Evolutionary conservation across 257 asterid genomes (phyloP), one percentile per base, ranked within the genome.

Genomic region (Handroanthus guayacan): DNA sequence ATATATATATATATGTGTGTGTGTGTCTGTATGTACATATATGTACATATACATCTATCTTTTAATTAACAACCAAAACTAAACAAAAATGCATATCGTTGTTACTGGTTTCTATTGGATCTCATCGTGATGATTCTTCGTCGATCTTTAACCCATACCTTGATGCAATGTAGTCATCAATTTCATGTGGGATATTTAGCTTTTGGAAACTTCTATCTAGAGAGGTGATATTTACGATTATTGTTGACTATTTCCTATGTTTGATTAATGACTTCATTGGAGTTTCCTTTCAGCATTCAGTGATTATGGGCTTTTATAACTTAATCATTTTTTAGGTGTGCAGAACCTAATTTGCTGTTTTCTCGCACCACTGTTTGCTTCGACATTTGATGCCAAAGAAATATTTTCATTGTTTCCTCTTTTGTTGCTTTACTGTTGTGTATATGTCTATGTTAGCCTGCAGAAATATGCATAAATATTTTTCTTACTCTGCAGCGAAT

Each of bases 41-140:
- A 25, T 25, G 31, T 25, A 25, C 31, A 0, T 25, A 25, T 25
- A 25, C 1, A 25, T 25, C 31, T 25, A 25, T 25, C 31, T 25
- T 25, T 25, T 25, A 25, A 25, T 25, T 25, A 9, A 60, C 20
- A 31, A 48, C 8, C 56, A 25, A 50, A 12, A 25, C 31, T 6
- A 50, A 25, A 45, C n/a, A 47, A 50, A 62, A 37, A 12, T 20
- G 62, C 44, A 62, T 54, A 50, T 45, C 13, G 13, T 67, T 57
- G 16, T 50, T 57, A 31, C 20, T 51, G 16, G 51, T 34, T 37
- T 78, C 36, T 72, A 11, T 47, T 41, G n/a, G 57, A 79, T 57
- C 44, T 17, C 45, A 55, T 78, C 34, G 48, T 16, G 38, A 50
- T 72, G 11, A 48, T 8, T 13, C 64, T 54, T 17, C 0, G 31